Evolutionary conservation across 2,329 filamentous ascomycete species (phyloP).

Genomic region (Colletotrichum lini): DNA sequence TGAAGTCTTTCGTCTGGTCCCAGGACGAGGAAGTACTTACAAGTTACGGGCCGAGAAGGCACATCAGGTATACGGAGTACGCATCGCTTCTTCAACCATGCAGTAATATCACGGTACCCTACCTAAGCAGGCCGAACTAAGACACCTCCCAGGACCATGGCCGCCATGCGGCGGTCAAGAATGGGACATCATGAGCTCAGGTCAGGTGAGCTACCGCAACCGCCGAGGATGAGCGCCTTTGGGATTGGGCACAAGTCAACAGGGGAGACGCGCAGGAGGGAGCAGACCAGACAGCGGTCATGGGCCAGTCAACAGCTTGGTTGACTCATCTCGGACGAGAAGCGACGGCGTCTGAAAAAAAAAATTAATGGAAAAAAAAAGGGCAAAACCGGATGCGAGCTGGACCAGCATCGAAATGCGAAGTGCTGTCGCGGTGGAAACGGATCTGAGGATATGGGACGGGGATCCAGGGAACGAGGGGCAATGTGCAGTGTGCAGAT

Average conservation of each 20-base stretch:
- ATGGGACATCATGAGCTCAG: conserved; percentile 45
- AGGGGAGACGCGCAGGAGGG: conserved; percentile 44
- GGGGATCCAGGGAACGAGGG: conserved; percentile 1
- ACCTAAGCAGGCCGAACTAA: background rate
- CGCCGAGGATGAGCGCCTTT: conserved; percentile 43
- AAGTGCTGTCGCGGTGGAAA: conserved; percentile 32
- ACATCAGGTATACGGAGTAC: background rate
- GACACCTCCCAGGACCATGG: background rate
- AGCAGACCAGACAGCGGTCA: conserved; percentile 42
- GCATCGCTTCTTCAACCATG: conserved; percentile 1
- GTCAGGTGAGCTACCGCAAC: conserved; percentile 48
- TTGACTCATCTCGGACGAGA: conserved; percentile 42
- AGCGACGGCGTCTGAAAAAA: conserved; percentile 11
- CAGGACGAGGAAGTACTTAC: too few relatives aligned
- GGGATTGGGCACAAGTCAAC: conserved; percentile 44
- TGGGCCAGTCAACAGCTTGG: conserved; percentile 45
- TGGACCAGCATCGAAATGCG: conserved; percentile 26
- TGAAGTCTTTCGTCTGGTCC: background rate
- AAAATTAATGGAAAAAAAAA: background rate
- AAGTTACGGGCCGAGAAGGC: background rate
- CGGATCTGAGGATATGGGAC: background rate
- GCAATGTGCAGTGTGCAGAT: conserved; percentile 36
- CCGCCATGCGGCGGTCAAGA: conserved; percentile 48
- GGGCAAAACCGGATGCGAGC: conserved; percentile 2
- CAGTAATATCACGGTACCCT: background rate